phyloP scores from a whole-genome alignment of 441 rosid species.

The Erodium texanum region DNA sequence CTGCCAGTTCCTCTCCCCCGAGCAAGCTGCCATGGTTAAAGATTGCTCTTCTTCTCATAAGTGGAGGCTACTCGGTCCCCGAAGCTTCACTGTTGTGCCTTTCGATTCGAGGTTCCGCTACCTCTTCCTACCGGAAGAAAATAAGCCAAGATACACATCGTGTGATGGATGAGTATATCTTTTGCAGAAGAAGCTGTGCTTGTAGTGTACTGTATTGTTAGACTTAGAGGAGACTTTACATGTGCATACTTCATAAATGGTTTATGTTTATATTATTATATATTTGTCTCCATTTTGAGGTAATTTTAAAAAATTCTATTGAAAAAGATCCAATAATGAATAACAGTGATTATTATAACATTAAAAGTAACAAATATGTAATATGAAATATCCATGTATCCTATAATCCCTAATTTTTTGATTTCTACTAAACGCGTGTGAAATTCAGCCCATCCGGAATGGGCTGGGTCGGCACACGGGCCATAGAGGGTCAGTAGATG shows the following conservation, averaged over 20 bases:
- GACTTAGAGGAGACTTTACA: no score
- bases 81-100: constrained; percentile 42
- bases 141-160: not conserved
- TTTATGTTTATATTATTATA: no score
- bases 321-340: no score
- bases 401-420: no score
- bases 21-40: constrained; percentile 43
- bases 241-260: no score
- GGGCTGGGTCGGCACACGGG: not conserved
- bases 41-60: constrained; percentile 35
- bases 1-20: constrained; percentile 40
- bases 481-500: not conserved
- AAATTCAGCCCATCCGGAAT: not conserved
- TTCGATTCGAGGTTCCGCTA: constrained; percentile 55
- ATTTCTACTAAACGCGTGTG: no score
- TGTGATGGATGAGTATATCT: not conserved
- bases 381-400: no score
- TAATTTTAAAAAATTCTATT: no score
- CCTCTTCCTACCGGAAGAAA: constrained; percentile 33
- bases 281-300: no score
- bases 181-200: not conserved
- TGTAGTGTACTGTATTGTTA: no score
- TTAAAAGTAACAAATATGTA: no score
- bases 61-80: constrained; percentile 38
- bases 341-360: no score